These are phyloP conservation scores for Lolium rigidum DNA, from an alignment of 176 grass and related monocot genomes.

Conservation along the genomic window DNA sequence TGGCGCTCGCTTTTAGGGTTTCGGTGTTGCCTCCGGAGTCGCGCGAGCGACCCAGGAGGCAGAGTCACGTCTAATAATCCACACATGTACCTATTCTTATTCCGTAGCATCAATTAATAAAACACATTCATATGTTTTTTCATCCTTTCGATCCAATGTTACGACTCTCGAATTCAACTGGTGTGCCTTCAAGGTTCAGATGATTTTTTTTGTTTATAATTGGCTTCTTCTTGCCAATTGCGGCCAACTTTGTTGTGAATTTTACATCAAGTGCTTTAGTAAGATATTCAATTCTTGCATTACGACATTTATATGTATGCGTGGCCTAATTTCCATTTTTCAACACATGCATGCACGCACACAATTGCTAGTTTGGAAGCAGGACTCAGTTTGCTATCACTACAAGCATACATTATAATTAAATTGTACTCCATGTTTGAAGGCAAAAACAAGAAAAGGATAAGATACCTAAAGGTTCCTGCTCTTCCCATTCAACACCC, in stretches of 20 bases:
- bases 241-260: background rate
- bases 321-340: background rate
- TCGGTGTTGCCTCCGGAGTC: too few relatives aligned
- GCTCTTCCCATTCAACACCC: conserved; percentile 79
- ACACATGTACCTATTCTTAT: background rate
- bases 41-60: too few relatives aligned
- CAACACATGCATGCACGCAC: background rate
- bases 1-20: too few relatives aligned
- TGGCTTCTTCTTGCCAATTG: background rate
- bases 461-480: conserved; percentile 60
- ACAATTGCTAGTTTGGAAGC: background rate
- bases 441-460: conserved; percentile 15
- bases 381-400: background rate
- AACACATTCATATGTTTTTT: background rate
- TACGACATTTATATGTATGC: background rate
- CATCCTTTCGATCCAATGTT: background rate
- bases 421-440: background rate
- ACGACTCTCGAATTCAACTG: background rate
- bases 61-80: background rate
- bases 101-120: background rate
- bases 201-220: background rate
- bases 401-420: conserved; percentile 7
- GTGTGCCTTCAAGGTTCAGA: background rate
- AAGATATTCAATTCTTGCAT: background rate
- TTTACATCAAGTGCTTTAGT: background rate